Percentiles rank a stretch among this genome's conserved stretches.
Evolutionary conservation across 2,329 filamentous ascomycete species (phyloP).

Genomic region (Ophiostoma novo-ulmi): DNA sequence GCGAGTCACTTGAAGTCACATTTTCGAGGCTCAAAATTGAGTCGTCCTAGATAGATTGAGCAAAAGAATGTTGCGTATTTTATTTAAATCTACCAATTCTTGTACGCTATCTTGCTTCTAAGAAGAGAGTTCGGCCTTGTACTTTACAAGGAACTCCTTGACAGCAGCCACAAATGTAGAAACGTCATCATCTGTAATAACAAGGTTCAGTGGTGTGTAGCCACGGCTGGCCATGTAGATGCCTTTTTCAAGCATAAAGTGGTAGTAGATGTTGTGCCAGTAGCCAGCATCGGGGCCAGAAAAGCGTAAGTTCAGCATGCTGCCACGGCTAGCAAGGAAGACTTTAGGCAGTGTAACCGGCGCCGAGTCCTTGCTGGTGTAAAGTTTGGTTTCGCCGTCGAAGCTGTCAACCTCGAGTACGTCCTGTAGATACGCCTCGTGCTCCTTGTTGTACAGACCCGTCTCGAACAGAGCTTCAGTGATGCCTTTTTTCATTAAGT

Average conservation of each 20-base stretch:
- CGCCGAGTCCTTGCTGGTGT: conserved; percentile 15
- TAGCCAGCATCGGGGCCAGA: conserved; percentile 34
- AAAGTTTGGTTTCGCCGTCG: conserved; percentile 11
- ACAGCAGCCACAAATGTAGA: conserved; percentile 27
- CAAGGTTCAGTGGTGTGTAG: conserved; percentile 29
- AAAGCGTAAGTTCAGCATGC: conserved; percentile 35
- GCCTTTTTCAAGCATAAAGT: conserved; percentile 30
- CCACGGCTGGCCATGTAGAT: conserved; percentile 31
- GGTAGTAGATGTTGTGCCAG: conserved; percentile 28
- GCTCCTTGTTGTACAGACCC: conserved; percentile 30
- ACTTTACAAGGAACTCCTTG: conserved; percentile 18
- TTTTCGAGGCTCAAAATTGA: conserved; percentile 20
- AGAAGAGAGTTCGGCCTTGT: conserved; percentile 14
- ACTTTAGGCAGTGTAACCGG: conserved; percentile 20
- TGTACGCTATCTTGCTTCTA: background rate
- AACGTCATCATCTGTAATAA: conserved; percentile 28
- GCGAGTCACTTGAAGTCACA: conserved; percentile 18
- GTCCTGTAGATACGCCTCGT: background rate
- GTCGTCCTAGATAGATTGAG: conserved; percentile 13
- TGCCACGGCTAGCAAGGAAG: conserved; percentile 32
- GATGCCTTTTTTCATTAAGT: conserved; percentile 29
- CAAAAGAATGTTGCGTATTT: background rate
- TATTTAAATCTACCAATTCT: background rate
- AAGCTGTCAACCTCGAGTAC: conserved; percentile 26
- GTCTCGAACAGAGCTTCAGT: conserved; percentile 32